Evolutionary conservation across 208 protist species (phyloP).

Genomic region (Sergeia podlipaevii): DNA sequence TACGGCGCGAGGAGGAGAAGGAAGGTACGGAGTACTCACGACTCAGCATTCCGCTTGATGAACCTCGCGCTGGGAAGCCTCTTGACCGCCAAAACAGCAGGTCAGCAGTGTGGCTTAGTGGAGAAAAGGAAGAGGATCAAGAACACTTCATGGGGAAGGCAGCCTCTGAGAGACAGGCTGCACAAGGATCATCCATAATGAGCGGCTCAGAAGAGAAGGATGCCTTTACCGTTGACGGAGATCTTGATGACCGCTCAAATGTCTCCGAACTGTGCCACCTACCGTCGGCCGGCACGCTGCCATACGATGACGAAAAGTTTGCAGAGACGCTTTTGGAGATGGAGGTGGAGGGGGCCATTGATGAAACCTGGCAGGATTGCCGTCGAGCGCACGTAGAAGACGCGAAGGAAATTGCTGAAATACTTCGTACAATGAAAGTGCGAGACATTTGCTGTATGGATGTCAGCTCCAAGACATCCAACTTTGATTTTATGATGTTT

Average conservation of each 20-base stretch:
- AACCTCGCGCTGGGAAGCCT: background rate
- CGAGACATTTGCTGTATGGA: conserved; percentile 86
- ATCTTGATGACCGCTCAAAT: background rate
- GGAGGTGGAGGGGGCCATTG: conserved; percentile 87
- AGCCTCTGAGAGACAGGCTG: background rate
- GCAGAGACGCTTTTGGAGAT: conserved; percentile 85
- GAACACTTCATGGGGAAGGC: too few species aligned
- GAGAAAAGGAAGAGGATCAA: too few species aligned
- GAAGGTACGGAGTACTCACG: conserved; percentile 48
- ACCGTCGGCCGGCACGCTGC: conserved; percentile 25
- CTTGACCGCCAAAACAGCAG: conserved; percentile 37
- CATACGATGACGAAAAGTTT: conserved; percentile 86
- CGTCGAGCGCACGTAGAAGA: conserved; percentile 72
- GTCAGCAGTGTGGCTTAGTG: conserved; percentile 15
- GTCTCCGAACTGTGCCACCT: background rate
- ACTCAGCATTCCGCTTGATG: conserved; percentile 42
- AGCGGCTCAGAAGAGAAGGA: background rate
- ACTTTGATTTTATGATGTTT: conserved; percentile 90
- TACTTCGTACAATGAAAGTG: conserved; percentile 69
- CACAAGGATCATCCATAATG: too few species aligned
- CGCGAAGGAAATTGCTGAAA: conserved; percentile 62
- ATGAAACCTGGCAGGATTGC: conserved; percentile 83
- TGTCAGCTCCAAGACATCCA: conserved; percentile 73
- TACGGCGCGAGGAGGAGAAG: conserved; percentile 15
- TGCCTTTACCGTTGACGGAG: background rate